Conservation (phyloP, 2,329 filamentous ascomycete species). For the Tolypocladium ovalisporum region DNA sequence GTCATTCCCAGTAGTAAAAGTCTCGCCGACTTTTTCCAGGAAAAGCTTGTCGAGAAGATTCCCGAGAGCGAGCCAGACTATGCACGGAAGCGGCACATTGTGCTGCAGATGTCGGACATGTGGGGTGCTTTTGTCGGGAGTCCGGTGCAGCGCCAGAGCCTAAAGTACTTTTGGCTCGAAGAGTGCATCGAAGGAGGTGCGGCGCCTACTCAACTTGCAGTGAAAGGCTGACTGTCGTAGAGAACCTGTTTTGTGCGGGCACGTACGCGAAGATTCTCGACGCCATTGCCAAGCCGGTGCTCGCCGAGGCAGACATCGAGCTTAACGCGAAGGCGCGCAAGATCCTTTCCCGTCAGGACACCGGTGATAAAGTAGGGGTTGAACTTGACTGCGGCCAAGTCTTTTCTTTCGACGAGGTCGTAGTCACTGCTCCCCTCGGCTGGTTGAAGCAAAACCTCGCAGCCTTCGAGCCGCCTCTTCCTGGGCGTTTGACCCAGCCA, state of each 20-base stretch:
- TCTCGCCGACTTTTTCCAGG: conserved; percentile 41
- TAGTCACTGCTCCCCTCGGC: conserved; percentile 57
- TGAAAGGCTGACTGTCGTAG: conserved; percentile 19
- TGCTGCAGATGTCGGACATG: conserved; percentile 46
- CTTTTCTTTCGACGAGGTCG: conserved; percentile 53
- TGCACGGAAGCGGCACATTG: conserved; percentile 27
- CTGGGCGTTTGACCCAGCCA: conserved; percentile 45
- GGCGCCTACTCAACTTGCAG: conserved; percentile 4
- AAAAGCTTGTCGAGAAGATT: conserved; percentile 33
- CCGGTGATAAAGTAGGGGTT: conserved; percentile 27
- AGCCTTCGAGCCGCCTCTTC: conserved; percentile 52
- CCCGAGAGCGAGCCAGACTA: conserved; percentile 29
- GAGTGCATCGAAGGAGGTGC: conserved; percentile 63
- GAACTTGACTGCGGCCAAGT: conserved; percentile 31
- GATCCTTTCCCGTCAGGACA: conserved; percentile 22
- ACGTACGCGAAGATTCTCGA: conserved; percentile 50
- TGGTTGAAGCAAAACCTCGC: conserved; percentile 51
- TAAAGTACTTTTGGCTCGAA: conserved; percentile 70
- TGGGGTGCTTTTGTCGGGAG: conserved; percentile 66
- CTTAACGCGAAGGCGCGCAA: conserved; percentile 35
- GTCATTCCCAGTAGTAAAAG: conserved; percentile 36
- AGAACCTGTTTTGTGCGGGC: conserved; percentile 49
- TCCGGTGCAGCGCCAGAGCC: conserved; percentile 51
- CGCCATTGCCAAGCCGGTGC: conserved; percentile 44
- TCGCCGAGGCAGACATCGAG: conserved; percentile 42